phyloP scores from a whole-genome alignment of 1,284 basidiomycete genomes.

The Sporisorium sorghi region DNA sequence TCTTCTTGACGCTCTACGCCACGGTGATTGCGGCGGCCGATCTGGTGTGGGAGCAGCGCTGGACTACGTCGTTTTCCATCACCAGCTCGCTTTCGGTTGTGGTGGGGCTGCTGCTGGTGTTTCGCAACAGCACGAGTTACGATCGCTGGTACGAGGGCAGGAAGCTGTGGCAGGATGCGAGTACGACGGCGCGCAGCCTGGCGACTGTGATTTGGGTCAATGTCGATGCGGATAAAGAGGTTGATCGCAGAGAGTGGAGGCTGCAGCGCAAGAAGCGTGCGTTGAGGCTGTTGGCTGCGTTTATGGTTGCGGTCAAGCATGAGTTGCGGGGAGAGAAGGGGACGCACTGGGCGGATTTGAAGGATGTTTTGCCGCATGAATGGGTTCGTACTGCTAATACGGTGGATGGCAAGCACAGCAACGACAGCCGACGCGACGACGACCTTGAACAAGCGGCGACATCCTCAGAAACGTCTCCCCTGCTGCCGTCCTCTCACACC shows the following conservation, averaged over 20 bases:
- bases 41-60: constrained; percentile 73
- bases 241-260: constrained; percentile 69
- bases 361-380: constrained; percentile 31
- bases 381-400: constrained; percentile 3
- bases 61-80: constrained; percentile 79
- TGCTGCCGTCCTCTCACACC: neutral
- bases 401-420: neutral
- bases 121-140: constrained; percentile 70
- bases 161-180: constrained; percentile 76
- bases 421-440: neutral
- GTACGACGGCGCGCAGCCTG: constrained; percentile 75
- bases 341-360: constrained; percentile 22
- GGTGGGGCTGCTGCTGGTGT: constrained; percentile 73
- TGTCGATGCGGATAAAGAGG: constrained; percentile 70
- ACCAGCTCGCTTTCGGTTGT: constrained; percentile 88
- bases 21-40: constrained; percentile 74
- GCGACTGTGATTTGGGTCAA: constrained; percentile 82
- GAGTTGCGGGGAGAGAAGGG: constrained; percentile 75
- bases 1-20: constrained; percentile 83
- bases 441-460: neutral
- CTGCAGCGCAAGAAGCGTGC: constrained; percentile 78
- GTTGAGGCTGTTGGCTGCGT: constrained; percentile 78
- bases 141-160: constrained; percentile 84
- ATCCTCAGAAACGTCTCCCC: constrained; percentile 12
- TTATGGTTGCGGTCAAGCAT: constrained; percentile 79